A percentile compares a stretch with the other conserved stretches of the same genome.
Evolutionary conservation across 2,329 filamentous ascomycete genomes (phyloP).

Genomic region (Sporothrix luriei): DNA sequence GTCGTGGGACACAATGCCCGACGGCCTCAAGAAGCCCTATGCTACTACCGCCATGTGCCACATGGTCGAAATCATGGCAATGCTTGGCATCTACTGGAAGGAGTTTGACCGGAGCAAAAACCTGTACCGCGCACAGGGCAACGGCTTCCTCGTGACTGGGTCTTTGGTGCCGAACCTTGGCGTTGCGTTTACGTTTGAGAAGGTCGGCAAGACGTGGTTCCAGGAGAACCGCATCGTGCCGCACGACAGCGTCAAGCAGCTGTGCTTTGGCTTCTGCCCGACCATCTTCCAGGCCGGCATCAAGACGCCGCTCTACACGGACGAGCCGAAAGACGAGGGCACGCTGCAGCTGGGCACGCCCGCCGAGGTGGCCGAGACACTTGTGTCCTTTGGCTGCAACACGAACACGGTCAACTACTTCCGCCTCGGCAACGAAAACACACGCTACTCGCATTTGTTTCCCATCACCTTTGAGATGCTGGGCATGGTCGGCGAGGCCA

Average conservation of each 20-base stretch:
- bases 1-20: conserved; percentile 57
- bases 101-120: conserved; percentile 58
- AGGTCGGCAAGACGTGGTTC: conserved; percentile 54
- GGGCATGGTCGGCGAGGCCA: conserved; percentile 57
- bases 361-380: conserved; percentile 55
- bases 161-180: conserved; percentile 54
- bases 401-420: conserved; percentile 55
- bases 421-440: conserved; percentile 40
- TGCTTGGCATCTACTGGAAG: conserved; percentile 61
- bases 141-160: conserved; percentile 56
- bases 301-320: conserved; percentile 42
- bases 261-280: conserved; percentile 59
- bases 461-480: conserved; percentile 61
- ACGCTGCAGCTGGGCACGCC: conserved; percentile 53
- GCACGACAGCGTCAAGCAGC: conserved; percentile 55
- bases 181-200: conserved; percentile 57
- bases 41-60: conserved; percentile 59
- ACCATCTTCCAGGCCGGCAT: conserved; percentile 53
- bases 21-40: conserved; percentile 52
- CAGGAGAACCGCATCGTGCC: conserved; percentile 56
- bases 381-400: conserved; percentile 59
- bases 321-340: conserved; percentile 49
- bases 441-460: conserved; percentile 53
- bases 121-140: conserved; percentile 58
- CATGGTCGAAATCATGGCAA: conserved; percentile 56